These are phyloP conservation scores for Pontederia paniculata DNA, from an alignment of 176 grass and related monocot species.

Conservation along the genomic window DNA sequence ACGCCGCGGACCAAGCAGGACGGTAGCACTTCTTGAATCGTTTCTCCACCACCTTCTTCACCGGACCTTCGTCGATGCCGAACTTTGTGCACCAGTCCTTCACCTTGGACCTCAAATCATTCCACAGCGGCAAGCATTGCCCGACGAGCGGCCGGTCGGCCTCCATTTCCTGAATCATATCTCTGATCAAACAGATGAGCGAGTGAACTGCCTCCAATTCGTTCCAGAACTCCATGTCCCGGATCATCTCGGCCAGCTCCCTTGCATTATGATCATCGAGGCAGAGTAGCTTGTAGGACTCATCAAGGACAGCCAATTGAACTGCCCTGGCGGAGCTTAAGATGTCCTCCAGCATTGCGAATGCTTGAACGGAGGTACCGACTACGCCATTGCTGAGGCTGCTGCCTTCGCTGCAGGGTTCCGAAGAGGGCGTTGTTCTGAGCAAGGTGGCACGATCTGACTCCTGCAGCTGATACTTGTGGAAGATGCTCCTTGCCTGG, in stretches of 20 bases:
- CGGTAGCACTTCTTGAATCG: slow-evolving; percentile 90
- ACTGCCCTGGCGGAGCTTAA: slow-evolving; percentile 40
- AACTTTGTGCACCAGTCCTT: slow-evolving; percentile 66
- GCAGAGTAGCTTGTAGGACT: slow-evolving; percentile 58
- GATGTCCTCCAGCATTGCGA: slow-evolving; percentile 67
- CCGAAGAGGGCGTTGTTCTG: not conserved
- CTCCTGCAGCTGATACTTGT: slow-evolving; percentile 55
- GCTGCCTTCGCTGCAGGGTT: not conserved
- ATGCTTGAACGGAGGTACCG: not conserved
- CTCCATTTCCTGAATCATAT: slow-evolving; percentile 62
- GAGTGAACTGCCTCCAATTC: slow-evolving; percentile 52
- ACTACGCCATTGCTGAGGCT: no score
- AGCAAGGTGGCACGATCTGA: slow-evolving; percentile 30
- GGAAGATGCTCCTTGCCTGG: slow-evolving; percentile 42
- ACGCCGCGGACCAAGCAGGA: slow-evolving; percentile 78
- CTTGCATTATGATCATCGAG: slow-evolving; percentile 43
- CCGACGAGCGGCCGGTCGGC: slow-evolving; percentile 62
- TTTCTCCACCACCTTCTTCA: slow-evolving; percentile 60
- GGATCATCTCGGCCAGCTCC: slow-evolving; percentile 48
- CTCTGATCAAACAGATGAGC: slow-evolving; percentile 39
- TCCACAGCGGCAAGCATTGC: slow-evolving; percentile 74
- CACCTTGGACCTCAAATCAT: slow-evolving; percentile 52
- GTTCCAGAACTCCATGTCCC: slow-evolving; percentile 50
- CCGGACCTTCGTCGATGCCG: slow-evolving; percentile 33
- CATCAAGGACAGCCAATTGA: slow-evolving; percentile 46